Percentiles rank a stretch among this genome's conserved stretches.
Conservation (phyloP, 441 rosid genomes). For the Rhodomyrtus psidioides region DNA sequence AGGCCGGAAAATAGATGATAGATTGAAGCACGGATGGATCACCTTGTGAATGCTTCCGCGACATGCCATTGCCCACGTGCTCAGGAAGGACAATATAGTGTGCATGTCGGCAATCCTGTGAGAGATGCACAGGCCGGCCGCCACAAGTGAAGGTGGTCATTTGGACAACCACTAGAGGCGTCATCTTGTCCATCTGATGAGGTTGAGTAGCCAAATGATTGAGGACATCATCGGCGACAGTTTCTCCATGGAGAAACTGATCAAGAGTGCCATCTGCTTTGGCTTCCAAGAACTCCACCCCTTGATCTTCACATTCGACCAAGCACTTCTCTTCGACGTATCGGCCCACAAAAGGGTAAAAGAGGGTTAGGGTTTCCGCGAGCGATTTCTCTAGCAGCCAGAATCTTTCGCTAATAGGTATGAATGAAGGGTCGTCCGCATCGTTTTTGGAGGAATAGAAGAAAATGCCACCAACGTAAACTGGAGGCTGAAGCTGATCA, state of each 20-base stretch:
- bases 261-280: neutral
- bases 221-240: neutral
- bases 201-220: neutral
- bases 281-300: constrained; percentile 15
- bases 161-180: neutral
- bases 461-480: neutral
- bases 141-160: neutral
- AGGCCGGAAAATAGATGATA: constrained; percentile 4
- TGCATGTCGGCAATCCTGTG: constrained; percentile 17
- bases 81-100: constrained; percentile 6
- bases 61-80: constrained; percentile 13
- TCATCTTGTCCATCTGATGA: neutral
- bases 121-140: accelerated
- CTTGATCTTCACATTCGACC: constrained; percentile 19
- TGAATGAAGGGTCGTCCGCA: neutral
- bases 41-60: neutral
- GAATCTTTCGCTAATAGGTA: neutral
- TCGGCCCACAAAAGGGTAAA: constrained; percentile 22
- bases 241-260: neutral
- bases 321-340: constrained; percentile 3
- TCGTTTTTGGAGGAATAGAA: neutral
- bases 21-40: neutral
- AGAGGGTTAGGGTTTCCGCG: constrained; percentile 12
- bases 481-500: constrained; percentile 14
- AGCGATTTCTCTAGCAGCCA: constrained; percentile 8